phyloP scores from a whole-genome alignment of 139 green algal species.

The Chlorella sp. region DNA sequence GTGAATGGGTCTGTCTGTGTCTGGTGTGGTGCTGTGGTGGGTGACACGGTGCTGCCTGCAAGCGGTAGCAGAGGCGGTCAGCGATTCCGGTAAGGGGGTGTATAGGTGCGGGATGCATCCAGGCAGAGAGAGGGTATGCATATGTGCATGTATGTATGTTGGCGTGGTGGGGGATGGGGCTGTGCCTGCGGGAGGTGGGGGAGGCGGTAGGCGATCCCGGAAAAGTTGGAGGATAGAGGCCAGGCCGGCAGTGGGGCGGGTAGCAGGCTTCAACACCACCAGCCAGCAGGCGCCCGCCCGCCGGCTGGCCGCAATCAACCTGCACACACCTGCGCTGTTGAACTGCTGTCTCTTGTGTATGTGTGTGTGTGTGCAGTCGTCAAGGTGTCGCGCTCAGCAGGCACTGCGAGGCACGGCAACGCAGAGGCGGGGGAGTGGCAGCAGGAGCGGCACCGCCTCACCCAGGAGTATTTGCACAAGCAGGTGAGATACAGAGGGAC shows the following conservation, averaged over 20 bases:
- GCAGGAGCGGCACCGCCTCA: conserved; percentile 50
- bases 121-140: no score
- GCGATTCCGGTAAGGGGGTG: neutral
- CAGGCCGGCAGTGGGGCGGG: no score
- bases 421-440: conserved; percentile 24
- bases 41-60: neutral
- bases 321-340: no score
- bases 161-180: no score
- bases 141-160: no score
- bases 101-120: neutral
- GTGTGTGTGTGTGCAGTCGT: neutral
- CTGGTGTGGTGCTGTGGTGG: neutral
- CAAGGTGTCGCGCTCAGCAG: neutral
- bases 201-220: no score
- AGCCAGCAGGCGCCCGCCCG: no score
- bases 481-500: neutral
- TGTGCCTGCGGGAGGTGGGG: neutral
- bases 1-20: no score
- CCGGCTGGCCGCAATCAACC: no score
- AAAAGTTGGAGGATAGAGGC: no score
- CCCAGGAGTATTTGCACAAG: conserved; percentile 48
- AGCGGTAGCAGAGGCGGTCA: neutral
- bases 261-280: no score
- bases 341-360: no score
- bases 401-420: conserved; percentile 8